Evolutionary conservation across 108 stramenopile species (phyloP).

Genomic region (Asterionellopsis glacialis): DNA sequence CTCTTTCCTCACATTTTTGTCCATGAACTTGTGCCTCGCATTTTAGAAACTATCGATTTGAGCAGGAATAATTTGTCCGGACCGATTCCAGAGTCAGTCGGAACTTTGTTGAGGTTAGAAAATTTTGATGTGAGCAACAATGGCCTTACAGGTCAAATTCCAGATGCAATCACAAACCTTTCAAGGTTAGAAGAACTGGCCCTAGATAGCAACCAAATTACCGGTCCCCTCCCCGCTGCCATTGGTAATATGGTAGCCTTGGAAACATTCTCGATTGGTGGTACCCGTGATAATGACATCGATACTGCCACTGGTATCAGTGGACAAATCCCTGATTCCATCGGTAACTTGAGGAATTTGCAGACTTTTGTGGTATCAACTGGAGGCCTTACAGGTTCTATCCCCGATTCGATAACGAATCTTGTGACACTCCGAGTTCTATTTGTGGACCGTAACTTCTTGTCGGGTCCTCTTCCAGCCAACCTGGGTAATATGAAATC

Average conservation of each 20-base stretch:
- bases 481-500: not conserved
- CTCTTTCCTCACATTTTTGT: no score
- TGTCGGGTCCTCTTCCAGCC: conserved; percentile 28
- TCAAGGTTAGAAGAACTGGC: conserved; percentile 23
- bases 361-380: conserved; percentile 38
- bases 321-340: conserved; percentile 36
- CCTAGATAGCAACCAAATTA: conserved; percentile 41
- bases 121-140: conserved; percentile 54
- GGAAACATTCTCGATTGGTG: not conserved
- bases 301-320: not conserved
- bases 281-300: not conserved
- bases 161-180: conserved; percentile 19
- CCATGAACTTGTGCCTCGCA: no score
- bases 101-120: conserved; percentile 20
- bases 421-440: conserved; percentile 30
- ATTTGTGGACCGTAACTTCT: conserved; percentile 18
- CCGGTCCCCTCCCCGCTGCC: conserved; percentile 22
- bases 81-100: conserved; percentile 21
- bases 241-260: conserved; percentile 5
- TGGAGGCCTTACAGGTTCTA: conserved; percentile 25
- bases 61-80: conserved; percentile 9
- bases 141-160: conserved; percentile 45
- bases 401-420: conserved; percentile 32
- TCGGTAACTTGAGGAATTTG: conserved; percentile 57
- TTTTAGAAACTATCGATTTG: no score